phyloP scores from a whole-genome alignment of 2,329 filamentous ascomycete genomes.

The Coniella lustricola region DNA sequence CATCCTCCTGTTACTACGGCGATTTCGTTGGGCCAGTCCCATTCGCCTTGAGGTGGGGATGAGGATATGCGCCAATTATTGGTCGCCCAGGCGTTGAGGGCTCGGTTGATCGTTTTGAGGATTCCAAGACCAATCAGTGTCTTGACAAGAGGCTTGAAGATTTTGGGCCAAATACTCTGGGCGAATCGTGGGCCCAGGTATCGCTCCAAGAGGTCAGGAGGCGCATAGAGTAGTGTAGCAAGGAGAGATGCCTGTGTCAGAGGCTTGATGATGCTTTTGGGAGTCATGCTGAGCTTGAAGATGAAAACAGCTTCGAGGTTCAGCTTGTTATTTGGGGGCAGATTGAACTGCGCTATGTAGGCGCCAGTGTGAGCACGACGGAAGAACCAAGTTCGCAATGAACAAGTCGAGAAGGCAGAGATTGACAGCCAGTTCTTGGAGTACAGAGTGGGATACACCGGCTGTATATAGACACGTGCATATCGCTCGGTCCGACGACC shows the following conservation, averaged over 20 bases:
- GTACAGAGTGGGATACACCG: no score
- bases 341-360: no score
- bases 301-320: no score
- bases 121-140: slow-evolving; percentile 6
- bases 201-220: slow-evolving; percentile 3
- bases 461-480: no score
- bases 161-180: neutral
- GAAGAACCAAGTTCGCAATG: no score
- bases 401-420: no score
- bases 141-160: slow-evolving; percentile 5
- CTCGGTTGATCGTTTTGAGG: slow-evolving; percentile 12
- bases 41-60: slow-evolving; percentile 8
- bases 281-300: neutral
- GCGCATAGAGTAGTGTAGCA: slow-evolving; percentile 9
- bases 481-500: no score
- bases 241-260: slow-evolving; percentile 3
- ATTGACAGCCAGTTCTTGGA: no score
- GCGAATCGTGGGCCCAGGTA: slow-evolving; percentile 3
- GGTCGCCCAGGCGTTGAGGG: slow-evolving; percentile 19
- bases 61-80: slow-evolving; percentile 20
- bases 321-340: no score
- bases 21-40: slow-evolving; percentile 23
- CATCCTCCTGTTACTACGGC: slow-evolving; percentile 23
- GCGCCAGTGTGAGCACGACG: no score
- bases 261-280: neutral